A percentile compares a stretch with the other conserved stretches of the same genome.
phyloP scores from a whole-genome alignment of 2,329 filamentous ascomycete species.

The Penicillium oxalicum region DNA sequence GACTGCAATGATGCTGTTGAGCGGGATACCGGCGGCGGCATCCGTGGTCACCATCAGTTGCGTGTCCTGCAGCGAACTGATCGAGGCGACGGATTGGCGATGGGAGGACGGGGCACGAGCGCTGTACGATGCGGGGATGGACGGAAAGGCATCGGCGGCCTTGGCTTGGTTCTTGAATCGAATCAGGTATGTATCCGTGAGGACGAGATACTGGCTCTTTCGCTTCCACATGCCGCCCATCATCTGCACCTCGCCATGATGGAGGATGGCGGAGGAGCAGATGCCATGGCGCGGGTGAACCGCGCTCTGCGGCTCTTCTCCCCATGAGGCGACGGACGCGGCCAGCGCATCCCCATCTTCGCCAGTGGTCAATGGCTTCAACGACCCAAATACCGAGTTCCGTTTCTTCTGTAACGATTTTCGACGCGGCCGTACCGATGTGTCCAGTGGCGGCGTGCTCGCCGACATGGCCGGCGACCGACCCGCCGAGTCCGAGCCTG shows the following conservation, averaged over 20 bases:
- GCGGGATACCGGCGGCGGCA: slow-evolving; percentile 49
- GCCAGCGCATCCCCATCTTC: slow-evolving; percentile 49
- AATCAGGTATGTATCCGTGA: slow-evolving; percentile 63
- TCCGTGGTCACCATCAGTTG: slow-evolving; percentile 54
- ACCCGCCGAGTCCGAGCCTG: slow-evolving; percentile 23
- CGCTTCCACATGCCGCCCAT: slow-evolving; percentile 65
- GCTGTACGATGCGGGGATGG: slow-evolving; percentile 39
- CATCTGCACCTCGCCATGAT: slow-evolving; percentile 65
- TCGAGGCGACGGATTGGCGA: slow-evolving; percentile 55
- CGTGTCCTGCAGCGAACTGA: slow-evolving; percentile 56
- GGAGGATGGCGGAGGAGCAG: slow-evolving; percentile 47
- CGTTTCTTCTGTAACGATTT: slow-evolving; percentile 44
- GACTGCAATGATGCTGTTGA: slow-evolving; percentile 62
- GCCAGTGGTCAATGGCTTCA: slow-evolving; percentile 48
- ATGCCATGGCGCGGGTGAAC: slow-evolving; percentile 31
- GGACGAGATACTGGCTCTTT: slow-evolving; percentile 65
- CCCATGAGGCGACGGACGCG: slow-evolving; percentile 47
- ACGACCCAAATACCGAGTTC: slow-evolving; percentile 55
- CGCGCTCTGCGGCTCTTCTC: slow-evolving; percentile 42
- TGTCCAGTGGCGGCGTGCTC: slow-evolving; percentile 22
- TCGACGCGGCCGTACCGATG: slow-evolving; percentile 30
- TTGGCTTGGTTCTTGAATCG: slow-evolving; percentile 63
- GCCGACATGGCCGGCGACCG: slow-evolving; percentile 20
- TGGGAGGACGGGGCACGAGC: slow-evolving; percentile 40
- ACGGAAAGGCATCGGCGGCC: slow-evolving; percentile 58